Percentiles rank a stretch among this genome's conserved stretches.
Evolutionary conservation across 176 grass and related monocot species (phyloP).

Genomic region (Avena insularis): DNA sequence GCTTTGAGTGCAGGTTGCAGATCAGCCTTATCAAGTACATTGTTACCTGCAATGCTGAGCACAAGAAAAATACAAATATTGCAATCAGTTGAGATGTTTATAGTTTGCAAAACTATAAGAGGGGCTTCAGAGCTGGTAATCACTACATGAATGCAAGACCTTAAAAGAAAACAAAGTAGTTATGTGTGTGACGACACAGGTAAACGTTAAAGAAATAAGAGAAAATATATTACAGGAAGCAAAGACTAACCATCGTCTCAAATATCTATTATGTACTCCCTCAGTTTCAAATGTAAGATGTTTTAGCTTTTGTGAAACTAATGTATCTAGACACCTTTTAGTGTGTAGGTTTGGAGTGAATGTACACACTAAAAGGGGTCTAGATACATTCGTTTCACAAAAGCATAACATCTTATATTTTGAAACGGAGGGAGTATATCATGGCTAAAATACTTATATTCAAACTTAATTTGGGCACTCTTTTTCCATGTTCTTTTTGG

Average conservation of each 20-base stretch:
- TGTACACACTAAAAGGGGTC: too few relatives aligned
- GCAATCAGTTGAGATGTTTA: background rate
- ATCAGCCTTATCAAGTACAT: slow-evolving; percentile 74
- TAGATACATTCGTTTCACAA: too few relatives aligned
- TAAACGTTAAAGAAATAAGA: background rate
- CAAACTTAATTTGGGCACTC: too few relatives aligned
- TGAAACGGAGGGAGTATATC: too few relatives aligned
- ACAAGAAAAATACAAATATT: slow-evolving; percentile 37
- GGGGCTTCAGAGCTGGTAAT: background rate
- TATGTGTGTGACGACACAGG: background rate
- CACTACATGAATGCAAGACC: slow-evolving; percentile 4
- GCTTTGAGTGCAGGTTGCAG: slow-evolving; percentile 88
- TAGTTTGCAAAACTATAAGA: background rate
- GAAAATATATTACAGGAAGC: background rate
- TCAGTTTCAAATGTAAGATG: too few relatives aligned
- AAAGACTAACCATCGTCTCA: background rate
- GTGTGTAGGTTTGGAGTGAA: too few relatives aligned
- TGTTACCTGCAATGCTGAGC: slow-evolving; percentile 87
- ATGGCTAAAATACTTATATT: too few relatives aligned
- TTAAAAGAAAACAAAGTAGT: background rate
- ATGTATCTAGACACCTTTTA: too few relatives aligned
- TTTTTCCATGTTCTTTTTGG: background rate
- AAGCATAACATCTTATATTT: too few relatives aligned
- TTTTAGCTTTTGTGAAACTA: too few relatives aligned
- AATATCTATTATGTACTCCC: background rate